phyloP scores from a whole-genome alignment of 306 rosid species.

The Erythrophleum fordii region DNA sequence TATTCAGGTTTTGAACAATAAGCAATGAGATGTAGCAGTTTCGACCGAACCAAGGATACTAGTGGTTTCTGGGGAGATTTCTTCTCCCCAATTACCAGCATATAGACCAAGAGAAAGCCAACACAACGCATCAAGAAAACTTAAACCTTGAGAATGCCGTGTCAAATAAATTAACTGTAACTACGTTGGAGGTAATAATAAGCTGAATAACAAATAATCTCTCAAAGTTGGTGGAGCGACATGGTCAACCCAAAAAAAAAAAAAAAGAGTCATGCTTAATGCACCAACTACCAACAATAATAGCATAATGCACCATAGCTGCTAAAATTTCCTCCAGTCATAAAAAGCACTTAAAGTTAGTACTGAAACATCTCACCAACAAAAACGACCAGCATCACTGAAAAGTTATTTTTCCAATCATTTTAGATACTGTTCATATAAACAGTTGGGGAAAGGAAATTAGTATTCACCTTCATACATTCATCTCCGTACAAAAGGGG shows the following conservation, averaged over 20 bases:
- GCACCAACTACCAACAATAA: neutral
- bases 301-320: neutral
- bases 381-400: slow-evolving; percentile 28
- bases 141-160: neutral
- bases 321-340: neutral
- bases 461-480: slow-evolving; percentile 42
- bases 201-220: no score
- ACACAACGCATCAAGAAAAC: neutral
- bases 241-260: no score
- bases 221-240: neutral
- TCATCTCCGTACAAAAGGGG: slow-evolving; percentile 48
- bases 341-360: no score
- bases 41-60: neutral
- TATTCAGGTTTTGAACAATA: no score
- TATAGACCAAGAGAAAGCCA: no score
- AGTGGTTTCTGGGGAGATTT: no score
- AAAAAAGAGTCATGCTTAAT: no score
- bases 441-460: slow-evolving; percentile 55
- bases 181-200: no score
- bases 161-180: neutral
- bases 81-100: no score
- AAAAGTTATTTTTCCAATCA: slow-evolving; percentile 40
- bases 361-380: neutral
- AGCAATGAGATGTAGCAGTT: neutral
- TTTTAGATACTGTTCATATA: slow-evolving; percentile 48